Evolutionary conservation across 441 rosid species (phyloP), one percentile per base, ranked within the genome.

Genomic region (Gossypium davidsonii): DNA sequence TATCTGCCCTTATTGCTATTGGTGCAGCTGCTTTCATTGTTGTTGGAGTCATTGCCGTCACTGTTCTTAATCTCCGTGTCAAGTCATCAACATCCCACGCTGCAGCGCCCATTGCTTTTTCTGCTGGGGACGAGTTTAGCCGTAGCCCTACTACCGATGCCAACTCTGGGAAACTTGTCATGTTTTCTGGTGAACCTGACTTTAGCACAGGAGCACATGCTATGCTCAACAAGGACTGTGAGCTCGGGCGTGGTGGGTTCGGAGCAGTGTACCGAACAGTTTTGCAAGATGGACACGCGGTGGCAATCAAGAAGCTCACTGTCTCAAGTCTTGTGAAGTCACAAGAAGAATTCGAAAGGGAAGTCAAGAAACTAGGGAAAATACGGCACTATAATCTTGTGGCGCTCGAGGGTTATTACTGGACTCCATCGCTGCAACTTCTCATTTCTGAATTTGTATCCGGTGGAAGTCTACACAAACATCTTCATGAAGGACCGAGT

Each of bases 131-230:
- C 61, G 91, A 88, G 70, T 85, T 84, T 71, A 88, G 89, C 70
- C 82, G 56, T 46, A 88, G 91, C 15, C 86, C 90, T 11, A 85
- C 90, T 6, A 89, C 90, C 1, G 92, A 88, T 76, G 90, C 90
- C 63, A 86, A 88, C 79, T 89, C 94, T 10, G 94, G 94, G 73
- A 89, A 89, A 81, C 94, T 89, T 44, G 92, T 89, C 64, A 86
- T 88, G 94, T 89, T 89, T 79, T 88, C 91, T 1, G 90, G 91
- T 37, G 91, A 89, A 56, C 92, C 89, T 1, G 94, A 88, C 74
- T 86, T 89, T 79, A 88, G 92, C 81, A 85, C 91, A 0, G 90
- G 90, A 21, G 82, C 94, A 11, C 94, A 89, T 79, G 90, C 94
- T 51, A 73, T 88, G 34, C 91, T 89, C 25, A 89, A 86, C 86